A percentile compares a stretch with the other conserved stretches of the same genome.
Evolutionary conservation across 306 rosid genomes (phyloP).

Genomic region (Medicago lupulina): DNA sequence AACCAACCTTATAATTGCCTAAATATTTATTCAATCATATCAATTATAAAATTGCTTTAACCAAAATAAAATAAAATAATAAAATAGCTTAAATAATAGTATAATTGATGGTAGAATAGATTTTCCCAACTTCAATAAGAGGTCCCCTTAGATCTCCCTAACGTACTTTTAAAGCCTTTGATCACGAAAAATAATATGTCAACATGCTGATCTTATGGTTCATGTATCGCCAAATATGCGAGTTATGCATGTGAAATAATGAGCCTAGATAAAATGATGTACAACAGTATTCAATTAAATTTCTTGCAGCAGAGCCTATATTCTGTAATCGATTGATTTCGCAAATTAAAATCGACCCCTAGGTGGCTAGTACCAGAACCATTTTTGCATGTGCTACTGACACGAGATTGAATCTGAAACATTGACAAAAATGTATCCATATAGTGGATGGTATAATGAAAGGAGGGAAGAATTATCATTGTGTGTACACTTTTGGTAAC

Average conservation of each 20-base stretch:
- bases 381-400: constrained; percentile 50
- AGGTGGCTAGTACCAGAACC: background rate
- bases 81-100: too few relatives aligned
- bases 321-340: constrained; percentile 7
- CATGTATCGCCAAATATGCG: constrained; percentile 37
- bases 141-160: too few relatives aligned
- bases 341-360: constrained; percentile 45
- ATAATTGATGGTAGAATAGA: too few relatives aligned
- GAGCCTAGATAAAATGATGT: constrained; percentile 36
- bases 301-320: constrained; percentile 33
- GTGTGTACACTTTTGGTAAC: constrained; percentile 43
- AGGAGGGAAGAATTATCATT: constrained; percentile 22
- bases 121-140: too few relatives aligned
- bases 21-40: too few relatives aligned
- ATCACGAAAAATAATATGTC: too few relatives aligned
- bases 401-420: constrained; percentile 44
- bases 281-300: constrained; percentile 37
- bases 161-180: too few relatives aligned
- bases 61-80: too few relatives aligned
- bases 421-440: constrained; percentile 10
- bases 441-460: background rate
- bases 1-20: too few relatives aligned
- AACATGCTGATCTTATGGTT: constrained; percentile 12
- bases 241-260: constrained; percentile 51
- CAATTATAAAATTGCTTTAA: too few relatives aligned